phyloP scores from a whole-genome alignment of 805 yeast genomes.

The Kregervanrija delftensis region DNA sequence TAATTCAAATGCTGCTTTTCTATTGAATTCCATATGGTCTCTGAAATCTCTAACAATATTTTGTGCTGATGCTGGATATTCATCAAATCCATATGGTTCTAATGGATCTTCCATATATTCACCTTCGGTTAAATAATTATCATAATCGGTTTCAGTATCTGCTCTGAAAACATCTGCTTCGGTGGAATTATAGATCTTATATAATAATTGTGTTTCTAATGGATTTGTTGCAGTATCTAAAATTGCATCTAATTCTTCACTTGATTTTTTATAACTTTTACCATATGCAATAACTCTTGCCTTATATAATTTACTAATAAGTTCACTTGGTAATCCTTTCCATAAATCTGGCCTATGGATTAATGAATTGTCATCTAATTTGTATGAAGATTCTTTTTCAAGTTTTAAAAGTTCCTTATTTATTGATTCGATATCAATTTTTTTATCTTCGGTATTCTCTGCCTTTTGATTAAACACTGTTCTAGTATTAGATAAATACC shows the following conservation, averaged over 20 bases:
- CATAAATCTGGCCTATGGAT: constrained; percentile 62
- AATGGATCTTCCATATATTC: constrained; percentile 21
- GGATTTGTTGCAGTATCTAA: constrained; percentile 34
- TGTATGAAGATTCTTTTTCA: constrained; percentile 10
- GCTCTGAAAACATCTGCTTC: constrained; percentile 38
- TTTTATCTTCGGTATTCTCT: too few relatives aligned
- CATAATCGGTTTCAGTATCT: constrained; percentile 34
- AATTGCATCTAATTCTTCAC: constrained; percentile 51
- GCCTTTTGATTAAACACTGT: too few relatives aligned
- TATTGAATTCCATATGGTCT: constrained; percentile 64
- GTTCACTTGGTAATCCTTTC: constrained; percentile 60
- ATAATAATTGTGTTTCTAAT: constrained; percentile 21
- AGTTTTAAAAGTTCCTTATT: constrained; percentile 10
- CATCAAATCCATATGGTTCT: constrained; percentile 51
- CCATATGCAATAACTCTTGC: constrained; percentile 50
- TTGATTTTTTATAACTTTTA: constrained; percentile 38
- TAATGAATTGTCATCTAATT: constrained; percentile 24
- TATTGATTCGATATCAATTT: constrained; percentile 1
- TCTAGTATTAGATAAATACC: too few relatives aligned
- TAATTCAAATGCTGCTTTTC: constrained; percentile 88
- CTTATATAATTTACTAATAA: constrained; percentile 53
- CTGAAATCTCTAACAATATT: constrained; percentile 65
- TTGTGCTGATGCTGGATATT: constrained; percentile 64
- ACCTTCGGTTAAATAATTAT: constrained; percentile 31
- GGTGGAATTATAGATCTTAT: constrained; percentile 32